phyloP scores from a whole-genome alignment of 192 early-diverging fungal species.

The Entophlyctis helioformis region DNA sequence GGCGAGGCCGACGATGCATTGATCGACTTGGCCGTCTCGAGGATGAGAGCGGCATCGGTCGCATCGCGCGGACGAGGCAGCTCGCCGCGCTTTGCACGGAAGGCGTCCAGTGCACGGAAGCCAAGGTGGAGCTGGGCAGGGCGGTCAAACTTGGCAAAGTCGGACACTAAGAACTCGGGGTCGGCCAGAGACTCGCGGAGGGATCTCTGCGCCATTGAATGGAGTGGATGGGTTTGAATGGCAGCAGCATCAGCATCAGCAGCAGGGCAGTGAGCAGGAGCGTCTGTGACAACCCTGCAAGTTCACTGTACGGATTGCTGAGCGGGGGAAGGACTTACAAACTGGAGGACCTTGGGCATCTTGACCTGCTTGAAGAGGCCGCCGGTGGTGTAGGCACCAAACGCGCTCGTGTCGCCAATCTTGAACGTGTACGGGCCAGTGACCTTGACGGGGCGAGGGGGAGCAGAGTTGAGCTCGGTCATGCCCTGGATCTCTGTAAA shows the following conservation, averaged over 20 bases:
- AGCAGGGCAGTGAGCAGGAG: not conserved
- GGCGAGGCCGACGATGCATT: conserved; percentile 54
- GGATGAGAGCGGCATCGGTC: conserved; percentile 71
- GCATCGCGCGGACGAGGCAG: conserved; percentile 81
- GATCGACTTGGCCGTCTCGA: conserved; percentile 58
- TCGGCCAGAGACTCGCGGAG: conserved; percentile 61
- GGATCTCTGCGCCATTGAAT: conserved; percentile 41
- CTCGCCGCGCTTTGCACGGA: conserved; percentile 42
- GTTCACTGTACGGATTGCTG: not conserved
- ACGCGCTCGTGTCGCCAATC: conserved; percentile 76
- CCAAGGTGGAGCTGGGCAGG: conserved; percentile 82
- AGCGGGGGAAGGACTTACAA: conserved; percentile 41
- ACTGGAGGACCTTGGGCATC: conserved; percentile 69
- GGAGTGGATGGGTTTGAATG: too few relatives aligned
- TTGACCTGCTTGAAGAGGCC: conserved; percentile 97
- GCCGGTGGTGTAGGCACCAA: conserved; percentile 66
- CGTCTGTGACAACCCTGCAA: not conserved
- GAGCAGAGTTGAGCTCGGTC: conserved; percentile 68
- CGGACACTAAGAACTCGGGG: conserved; percentile 79
- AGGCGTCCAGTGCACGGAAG: conserved; percentile 90
- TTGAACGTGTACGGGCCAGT: conserved; percentile 88
- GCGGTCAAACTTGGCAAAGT: conserved; percentile 98
- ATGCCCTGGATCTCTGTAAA: conserved; percentile 92
- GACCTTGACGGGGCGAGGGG: conserved; percentile 72
- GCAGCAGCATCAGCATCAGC: not conserved